These are phyloP conservation scores for Calonectria pteridis DNA, from an alignment of 2,329 filamentous ascomycete species.

Conservation along the genomic window DNA sequence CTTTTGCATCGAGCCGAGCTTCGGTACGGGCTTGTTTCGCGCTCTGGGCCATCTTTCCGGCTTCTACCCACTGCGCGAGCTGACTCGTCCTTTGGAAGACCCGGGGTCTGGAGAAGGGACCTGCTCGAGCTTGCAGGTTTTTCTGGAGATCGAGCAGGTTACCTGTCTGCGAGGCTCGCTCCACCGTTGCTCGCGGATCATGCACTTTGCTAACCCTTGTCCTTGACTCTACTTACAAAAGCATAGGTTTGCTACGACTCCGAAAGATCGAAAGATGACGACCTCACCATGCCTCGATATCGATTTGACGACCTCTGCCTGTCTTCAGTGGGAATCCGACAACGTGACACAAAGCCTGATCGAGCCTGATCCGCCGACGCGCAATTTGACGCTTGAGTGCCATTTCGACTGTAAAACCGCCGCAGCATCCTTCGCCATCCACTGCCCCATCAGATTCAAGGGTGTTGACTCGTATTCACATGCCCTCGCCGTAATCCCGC, in stretches of 20 bases:
- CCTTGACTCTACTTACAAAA: background rate
- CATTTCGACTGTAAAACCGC: conserved; percentile 13
- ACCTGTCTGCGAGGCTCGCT: conserved; percentile 8
- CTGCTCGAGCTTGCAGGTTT: conserved; percentile 7
- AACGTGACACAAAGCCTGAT: conserved; percentile 4
- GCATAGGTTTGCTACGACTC: background rate
- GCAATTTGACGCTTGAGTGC: background rate
- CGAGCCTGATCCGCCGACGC: conserved; percentile 17
- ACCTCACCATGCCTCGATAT: conserved; percentile 12
- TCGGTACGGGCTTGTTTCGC: background rate
- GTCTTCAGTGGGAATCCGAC: conserved; percentile 13
- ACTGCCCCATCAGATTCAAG: conserved; percentile 16
- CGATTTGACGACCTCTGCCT: conserved; percentile 11
- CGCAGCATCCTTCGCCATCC: conserved; percentile 4
- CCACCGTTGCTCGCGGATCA: background rate
- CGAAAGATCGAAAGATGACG: background rate
- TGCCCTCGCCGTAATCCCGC: conserved; percentile 1
- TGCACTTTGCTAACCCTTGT: conserved; percentile 1
- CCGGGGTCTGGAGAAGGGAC: conserved; percentile 8
- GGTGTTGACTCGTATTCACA: conserved; percentile 14
- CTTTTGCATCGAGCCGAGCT: too few species aligned
- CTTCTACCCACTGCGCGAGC: conserved; percentile 17
- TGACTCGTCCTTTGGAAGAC: conserved; percentile 19
- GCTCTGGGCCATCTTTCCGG: conserved; percentile 3
- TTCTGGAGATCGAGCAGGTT: conserved; percentile 15